phyloP scores from a whole-genome alignment of 257 asterid genomes.

The Solanum bulbocastanum region DNA sequence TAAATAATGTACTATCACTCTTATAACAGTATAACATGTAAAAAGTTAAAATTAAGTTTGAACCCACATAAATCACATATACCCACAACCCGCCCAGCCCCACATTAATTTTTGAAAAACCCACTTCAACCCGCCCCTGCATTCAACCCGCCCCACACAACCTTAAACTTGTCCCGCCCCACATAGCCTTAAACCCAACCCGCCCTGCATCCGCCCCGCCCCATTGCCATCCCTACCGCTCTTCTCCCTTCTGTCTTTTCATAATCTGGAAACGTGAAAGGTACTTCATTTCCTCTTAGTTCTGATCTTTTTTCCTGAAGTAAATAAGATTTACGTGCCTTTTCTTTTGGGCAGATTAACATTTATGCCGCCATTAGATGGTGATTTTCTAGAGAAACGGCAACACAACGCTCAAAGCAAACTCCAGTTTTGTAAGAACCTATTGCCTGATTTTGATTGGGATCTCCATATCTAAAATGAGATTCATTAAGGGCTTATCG shows the following conservation, averaged over 20 bases:
- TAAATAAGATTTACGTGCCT: neutral
- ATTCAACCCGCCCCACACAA: too few relatives aligned
- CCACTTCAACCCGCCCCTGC: too few relatives aligned
- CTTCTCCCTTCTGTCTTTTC: neutral
- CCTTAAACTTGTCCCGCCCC: too few relatives aligned
- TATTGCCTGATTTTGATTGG: neutral
- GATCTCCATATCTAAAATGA: neutral
- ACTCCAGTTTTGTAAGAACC: conserved; percentile 8
- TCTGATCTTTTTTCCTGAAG: neutral
- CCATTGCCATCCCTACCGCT: neutral
- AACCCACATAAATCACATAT: too few relatives aligned
- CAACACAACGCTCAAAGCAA: neutral
- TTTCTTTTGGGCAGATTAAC: neutral
- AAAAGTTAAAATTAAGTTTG: too few relatives aligned
- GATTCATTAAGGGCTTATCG: neutral
- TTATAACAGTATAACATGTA: too few relatives aligned
- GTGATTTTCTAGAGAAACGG: neutral
- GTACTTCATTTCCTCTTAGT: neutral
- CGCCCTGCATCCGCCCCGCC: too few relatives aligned
- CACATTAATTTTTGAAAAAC: too few relatives aligned
- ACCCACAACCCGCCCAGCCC: too few relatives aligned
- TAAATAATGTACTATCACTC: too few relatives aligned
- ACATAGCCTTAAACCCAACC: too few relatives aligned
- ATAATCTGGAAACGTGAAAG: neutral
- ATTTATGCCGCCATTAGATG: neutral